phyloP scores from a whole-genome alignment of 2,329 filamentous ascomycete species.

The Pestalotiopsis fici region DNA sequence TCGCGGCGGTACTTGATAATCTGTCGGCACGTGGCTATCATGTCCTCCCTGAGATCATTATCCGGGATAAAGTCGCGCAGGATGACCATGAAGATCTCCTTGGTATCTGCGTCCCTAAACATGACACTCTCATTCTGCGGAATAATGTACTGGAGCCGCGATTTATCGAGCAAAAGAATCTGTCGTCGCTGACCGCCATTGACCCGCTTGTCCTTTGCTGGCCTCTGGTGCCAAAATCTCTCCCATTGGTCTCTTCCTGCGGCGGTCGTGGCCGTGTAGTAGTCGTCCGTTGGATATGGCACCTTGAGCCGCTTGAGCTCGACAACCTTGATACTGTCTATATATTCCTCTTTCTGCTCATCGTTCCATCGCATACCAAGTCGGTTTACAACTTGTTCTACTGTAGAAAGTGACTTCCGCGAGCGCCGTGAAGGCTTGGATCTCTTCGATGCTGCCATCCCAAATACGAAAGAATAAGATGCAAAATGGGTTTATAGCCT shows the following conservation, averaged over 20 bases:
- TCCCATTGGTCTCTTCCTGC: slow-evolving; percentile 9
- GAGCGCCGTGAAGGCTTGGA: not conserved
- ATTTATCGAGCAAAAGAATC: slow-evolving; percentile 13
- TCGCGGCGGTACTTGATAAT: slow-evolving; percentile 12
- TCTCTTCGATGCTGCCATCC: not conserved
- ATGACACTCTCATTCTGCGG: slow-evolving; percentile 22
- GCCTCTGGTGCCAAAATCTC: slow-evolving; percentile 12
- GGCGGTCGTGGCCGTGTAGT: slow-evolving; percentile 12
- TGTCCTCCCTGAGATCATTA: slow-evolving; percentile 13
- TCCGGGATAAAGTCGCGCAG: slow-evolving; percentile 19
- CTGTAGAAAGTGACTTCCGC: not conserved
- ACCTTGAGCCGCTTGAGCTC: slow-evolving; percentile 8
- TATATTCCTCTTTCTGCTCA: slow-evolving; percentile 8
- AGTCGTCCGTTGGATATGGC: slow-evolving; percentile 13
- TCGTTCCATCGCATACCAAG: slow-evolving; percentile 14
- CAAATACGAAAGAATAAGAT: not conserved
- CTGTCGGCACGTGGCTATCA: slow-evolving; percentile 16
- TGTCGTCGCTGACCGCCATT: slow-evolving; percentile 11
- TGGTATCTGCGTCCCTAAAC: slow-evolving; percentile 20
- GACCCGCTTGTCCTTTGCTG: slow-evolving; percentile 9
- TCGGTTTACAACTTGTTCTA: not conserved
- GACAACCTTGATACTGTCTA: slow-evolving; percentile 11
- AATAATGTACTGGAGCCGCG: slow-evolving; percentile 15
- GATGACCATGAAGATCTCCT: slow-evolving; percentile 18
- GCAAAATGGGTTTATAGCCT: too few relatives aligned